phyloP scores from a whole-genome alignment of 768 basidiomycete genomes.

The Atractiella rhizophila region DNA sequence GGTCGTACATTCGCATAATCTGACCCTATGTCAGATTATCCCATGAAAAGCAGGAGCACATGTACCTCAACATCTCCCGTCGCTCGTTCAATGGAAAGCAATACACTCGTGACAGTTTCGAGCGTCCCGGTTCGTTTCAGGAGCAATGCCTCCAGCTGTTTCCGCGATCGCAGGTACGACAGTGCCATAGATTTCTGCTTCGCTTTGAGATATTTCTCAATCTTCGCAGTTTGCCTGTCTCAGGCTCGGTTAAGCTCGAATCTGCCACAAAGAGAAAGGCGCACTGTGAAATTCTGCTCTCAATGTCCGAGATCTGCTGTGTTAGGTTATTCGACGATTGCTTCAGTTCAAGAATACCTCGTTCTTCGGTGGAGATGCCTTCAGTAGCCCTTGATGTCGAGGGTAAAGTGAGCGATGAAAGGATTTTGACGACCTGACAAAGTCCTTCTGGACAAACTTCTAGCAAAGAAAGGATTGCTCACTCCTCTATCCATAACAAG shows the following conservation, averaged over 20 bases:
- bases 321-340: conserved; percentile 41
- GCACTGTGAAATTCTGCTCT: conserved; percentile 48
- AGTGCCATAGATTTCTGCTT: conserved; percentile 51
- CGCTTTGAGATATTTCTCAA: conserved; percentile 36
- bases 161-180: conserved; percentile 51
- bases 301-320: conserved; percentile 41
- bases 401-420: no score
- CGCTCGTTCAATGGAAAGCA: conserved; percentile 64
- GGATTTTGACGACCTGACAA: conserved; percentile 72
- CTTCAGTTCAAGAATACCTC: conserved; percentile 56
- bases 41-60: conserved; percentile 3
- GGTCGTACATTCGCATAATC: conserved; percentile 69
- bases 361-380: conserved; percentile 49
- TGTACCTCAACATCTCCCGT: conserved; percentile 63
- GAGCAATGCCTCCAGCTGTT: conserved; percentile 52
- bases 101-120: conserved; percentile 45
- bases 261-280: conserved; percentile 13
- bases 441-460: background rate
- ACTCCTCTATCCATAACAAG: conserved; percentile 46
- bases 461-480: conserved; percentile 15
- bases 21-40: conserved; percentile 18
- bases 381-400: conserved; percentile 22
- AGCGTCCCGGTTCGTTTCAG: conserved; percentile 47
- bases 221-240: conserved; percentile 40
- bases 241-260: background rate